A percentile compares a stretch with the other conserved stretches of the same genome.
Conservation (phyloP, 495 filamentous ascomycete species). For the Aspergillus sparsus region DNA sequence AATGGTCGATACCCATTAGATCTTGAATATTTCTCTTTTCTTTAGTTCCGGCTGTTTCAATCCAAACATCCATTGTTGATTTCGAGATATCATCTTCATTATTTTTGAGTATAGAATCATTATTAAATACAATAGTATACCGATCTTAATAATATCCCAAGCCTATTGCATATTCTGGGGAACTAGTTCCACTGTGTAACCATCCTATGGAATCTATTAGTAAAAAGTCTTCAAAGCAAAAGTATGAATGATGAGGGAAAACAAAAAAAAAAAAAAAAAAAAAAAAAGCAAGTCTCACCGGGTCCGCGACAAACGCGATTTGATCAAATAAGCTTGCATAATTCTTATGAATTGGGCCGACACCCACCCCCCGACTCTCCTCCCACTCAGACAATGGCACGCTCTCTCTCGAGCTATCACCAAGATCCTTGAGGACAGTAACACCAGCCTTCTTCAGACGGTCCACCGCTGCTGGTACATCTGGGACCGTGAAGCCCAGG, state of each 20-base stretch:
- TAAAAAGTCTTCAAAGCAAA: neutral
- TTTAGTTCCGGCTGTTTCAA: too few species aligned
- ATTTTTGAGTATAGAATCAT: too few species aligned
- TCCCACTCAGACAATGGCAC: conserved; percentile 44
- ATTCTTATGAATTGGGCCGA: conserved; percentile 37
- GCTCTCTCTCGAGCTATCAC: conserved; percentile 29
- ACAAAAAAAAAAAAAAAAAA: neutral
- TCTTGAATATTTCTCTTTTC: too few species aligned
- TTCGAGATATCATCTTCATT: too few species aligned
- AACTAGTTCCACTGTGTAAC: conserved; percentile 25
- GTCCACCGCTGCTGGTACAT: conserved; percentile 34
- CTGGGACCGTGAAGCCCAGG: conserved; percentile 43
- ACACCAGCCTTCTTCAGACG: conserved; percentile 36
- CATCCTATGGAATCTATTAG: conserved; percentile 13
- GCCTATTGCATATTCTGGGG: conserved; percentile 24
- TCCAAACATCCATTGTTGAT: too few species aligned
- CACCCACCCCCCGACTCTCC: conserved; percentile 33
- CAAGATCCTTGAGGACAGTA: conserved; percentile 39
- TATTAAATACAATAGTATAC: too few species aligned
- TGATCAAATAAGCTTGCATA: conserved; percentile 41
- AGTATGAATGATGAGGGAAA: conserved; percentile 2
- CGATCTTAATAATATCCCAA: conserved; percentile 20
- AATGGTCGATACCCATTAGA: too few species aligned
- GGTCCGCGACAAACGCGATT: conserved; percentile 45
- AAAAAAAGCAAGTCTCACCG: conserved; percentile 30